These are phyloP conservation scores for Naganishia vishniacii DNA, from an alignment of 768 basidiomycete species.

Conservation along the genomic window DNA sequence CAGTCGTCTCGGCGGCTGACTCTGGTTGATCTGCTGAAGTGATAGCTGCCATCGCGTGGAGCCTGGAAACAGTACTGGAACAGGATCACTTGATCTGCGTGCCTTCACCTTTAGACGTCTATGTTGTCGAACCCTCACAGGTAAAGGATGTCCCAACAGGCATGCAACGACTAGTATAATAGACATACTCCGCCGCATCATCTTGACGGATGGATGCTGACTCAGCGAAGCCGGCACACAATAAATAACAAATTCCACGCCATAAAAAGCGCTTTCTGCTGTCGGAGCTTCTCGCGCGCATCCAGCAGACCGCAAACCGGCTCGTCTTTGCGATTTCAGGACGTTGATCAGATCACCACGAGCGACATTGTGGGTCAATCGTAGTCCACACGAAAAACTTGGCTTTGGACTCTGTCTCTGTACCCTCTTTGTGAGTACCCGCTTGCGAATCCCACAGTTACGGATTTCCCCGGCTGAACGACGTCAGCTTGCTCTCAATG, in stretches of 20 bases:
- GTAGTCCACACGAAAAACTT: neutral
- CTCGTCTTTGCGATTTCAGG: too few relatives aligned
- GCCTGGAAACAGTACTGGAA: too few relatives aligned
- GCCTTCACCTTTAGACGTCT: too few relatives aligned
- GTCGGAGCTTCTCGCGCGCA: constrained; percentile 18
- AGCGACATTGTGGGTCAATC: neutral
- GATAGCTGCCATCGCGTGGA: neutral
- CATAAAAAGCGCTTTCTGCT: neutral
- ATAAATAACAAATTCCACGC: neutral
- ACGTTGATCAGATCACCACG: too few relatives aligned
- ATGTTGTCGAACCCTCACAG: too few relatives aligned
- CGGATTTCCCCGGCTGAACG: neutral
- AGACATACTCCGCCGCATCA: too few relatives aligned
- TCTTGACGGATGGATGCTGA: neutral
- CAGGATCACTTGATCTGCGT: neutral
- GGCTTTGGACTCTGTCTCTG: neutral
- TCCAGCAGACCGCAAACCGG: constrained; percentile 19
- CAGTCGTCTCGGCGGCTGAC: neutral
- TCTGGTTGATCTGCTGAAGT: constrained; percentile 3
- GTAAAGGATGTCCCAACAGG: neutral
- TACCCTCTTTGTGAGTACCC: constrained; percentile 12
- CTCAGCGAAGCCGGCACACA: too few relatives aligned
- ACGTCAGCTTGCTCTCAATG: neutral
- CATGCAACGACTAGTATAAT: too few relatives aligned
- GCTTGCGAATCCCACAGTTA: neutral